phyloP scores from a whole-genome alignment of 257 asterid species.

The Nicotiana noctiflora region DNA sequence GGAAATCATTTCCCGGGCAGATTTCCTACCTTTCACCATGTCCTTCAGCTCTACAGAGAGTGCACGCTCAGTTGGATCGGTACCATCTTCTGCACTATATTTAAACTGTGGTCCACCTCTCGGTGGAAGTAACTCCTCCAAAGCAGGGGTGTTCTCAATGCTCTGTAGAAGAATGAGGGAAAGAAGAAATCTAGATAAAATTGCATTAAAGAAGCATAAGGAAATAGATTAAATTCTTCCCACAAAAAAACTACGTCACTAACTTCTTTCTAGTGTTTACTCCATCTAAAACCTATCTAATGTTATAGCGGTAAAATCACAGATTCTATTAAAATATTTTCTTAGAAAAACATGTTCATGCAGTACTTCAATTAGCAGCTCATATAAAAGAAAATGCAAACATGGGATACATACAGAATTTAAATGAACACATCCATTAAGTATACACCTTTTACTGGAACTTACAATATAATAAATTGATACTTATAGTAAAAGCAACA shows the following conservation, averaged over 20 bases:
- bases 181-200: not conserved
- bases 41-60: conserved; percentile 70
- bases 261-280: not conserved
- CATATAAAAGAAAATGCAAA: not conserved
- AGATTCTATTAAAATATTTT: not conserved
- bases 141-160: conserved; percentile 87
- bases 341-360: not conserved
- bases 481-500: not conserved
- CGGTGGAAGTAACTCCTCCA: conserved; percentile 96
- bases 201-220: not conserved
- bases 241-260: not conserved
- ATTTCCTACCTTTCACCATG: conserved; percentile 72
- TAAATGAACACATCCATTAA: not conserved
- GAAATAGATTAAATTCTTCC: not conserved
- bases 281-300: not conserved
- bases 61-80: conserved; percentile 51
- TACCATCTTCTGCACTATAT: conserved; percentile 60
- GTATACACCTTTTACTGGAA: not conserved
- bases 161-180: conserved; percentile 41
- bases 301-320: not conserved
- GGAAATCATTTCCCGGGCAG: conserved; percentile 61
- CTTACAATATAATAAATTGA: not conserved
- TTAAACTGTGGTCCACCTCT: conserved; percentile 65
- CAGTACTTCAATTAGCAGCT: not conserved
- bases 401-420: not conserved